Evolutionary conservation across 2,329 filamentous ascomycete species (phyloP), one percentile per base, ranked within the genome.

Genomic region (Pseudocercospora eumusae): DNA sequence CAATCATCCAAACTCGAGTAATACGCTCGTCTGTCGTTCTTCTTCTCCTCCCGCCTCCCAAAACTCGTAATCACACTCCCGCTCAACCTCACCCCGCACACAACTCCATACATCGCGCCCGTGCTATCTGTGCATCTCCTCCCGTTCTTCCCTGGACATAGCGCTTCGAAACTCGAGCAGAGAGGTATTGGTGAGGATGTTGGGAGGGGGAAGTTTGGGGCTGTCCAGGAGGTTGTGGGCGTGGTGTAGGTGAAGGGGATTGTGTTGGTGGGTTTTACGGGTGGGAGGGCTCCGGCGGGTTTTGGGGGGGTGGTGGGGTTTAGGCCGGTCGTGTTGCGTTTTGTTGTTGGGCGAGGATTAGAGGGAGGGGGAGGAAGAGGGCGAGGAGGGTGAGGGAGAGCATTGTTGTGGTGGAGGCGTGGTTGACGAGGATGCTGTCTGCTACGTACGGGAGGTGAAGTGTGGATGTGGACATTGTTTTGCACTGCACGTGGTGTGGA

Each of bases 1-100:
- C 57, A 60, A 25, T 53, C 25, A 55, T 60, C 50, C 57, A 60
- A 27, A 50, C n/a, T 60, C 13, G 28, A 20, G 13, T 45, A 40
- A 45, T 44, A 25, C 31, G 52, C 57, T 47, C 53, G 9, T 20
- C 21, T 54, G 18, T 21, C 57, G 11, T 21, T n/a, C 42, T 15
- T 18, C 44, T 40, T 33, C 44, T 33, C 28, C 27, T 23, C 15
- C 18, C 25, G 23, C 33, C 54, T 60, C 15, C 57, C 57, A n/a
- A 54, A 60, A 13, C 28, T 44, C 2, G 36, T 47, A 33, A 60
- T 55, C 4, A 60, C 50, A 31, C 31, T 60, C 18, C 57, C 57
- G 18, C 45, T 50, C 21, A 60, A 60, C 36, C 50, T 54, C 25
- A 27, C 9, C 31, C 54, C 49, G 25, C 57, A 60, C 7, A 55